Evolutionary conservation across 306 rosid genomes (phyloP).

Genomic region (Acacia crassicarpa): DNA sequence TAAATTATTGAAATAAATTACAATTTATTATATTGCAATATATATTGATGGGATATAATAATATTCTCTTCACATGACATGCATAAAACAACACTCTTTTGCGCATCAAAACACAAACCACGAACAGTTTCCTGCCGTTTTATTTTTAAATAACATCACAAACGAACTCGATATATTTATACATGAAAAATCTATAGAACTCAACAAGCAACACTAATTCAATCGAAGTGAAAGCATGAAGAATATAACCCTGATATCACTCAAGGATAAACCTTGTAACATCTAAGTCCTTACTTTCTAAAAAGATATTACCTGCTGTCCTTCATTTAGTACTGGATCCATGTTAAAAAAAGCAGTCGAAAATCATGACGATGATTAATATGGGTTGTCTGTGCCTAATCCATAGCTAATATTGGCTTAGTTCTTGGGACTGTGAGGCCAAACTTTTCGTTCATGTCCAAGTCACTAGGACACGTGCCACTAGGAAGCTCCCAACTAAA

Average conservation of each 20-base stretch:
- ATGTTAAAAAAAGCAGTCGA: not conserved
- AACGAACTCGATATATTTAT: not conserved
- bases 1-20: too few relatives aligned
- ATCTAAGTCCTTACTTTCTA: too few relatives aligned
- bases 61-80: not conserved
- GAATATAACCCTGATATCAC: too few relatives aligned
- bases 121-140: not conserved
- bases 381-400: not conserved
- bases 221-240: not conserved
- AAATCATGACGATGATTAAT: not conserved
- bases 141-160: too few relatives aligned
- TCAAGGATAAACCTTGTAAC: too few relatives aligned
- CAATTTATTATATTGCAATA: too few relatives aligned
- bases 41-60: too few relatives aligned
- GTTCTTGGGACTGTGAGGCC: slow-evolving; percentile 6
- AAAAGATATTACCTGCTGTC: too few relatives aligned
- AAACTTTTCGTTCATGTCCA: not conserved
- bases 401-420: slow-evolving; percentile 1
- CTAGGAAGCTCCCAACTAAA: slow-evolving; percentile 43
- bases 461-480: not conserved
- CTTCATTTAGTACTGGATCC: not conserved
- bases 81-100: not conserved
- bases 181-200: not conserved
- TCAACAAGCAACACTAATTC: not conserved
- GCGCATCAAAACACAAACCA: not conserved